Evolutionary conservation across 306 rosid species (phyloP), one percentile per base, ranked within the genome.

Genomic region (Lathyrus tuberosus): DNA sequence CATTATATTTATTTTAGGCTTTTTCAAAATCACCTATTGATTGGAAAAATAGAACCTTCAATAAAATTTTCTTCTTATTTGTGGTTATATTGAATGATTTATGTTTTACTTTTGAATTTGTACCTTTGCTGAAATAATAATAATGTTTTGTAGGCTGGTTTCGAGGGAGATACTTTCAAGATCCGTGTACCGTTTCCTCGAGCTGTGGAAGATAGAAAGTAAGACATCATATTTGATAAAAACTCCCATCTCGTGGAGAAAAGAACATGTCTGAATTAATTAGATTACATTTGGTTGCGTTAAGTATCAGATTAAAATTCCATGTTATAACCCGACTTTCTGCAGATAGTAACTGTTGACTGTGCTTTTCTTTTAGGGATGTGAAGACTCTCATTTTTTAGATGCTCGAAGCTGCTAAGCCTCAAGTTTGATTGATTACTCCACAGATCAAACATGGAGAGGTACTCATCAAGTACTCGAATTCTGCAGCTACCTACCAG

Each of bases 331-430:
- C 47, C 44, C 13, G 70, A 65, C 60, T 63, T 54, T 68, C 22
- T 35, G 72, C 74, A 47, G 48, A 62, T 2, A 44, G 4, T 42
- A 6, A 65, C 11, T 9, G 18, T 42, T 22, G 77, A 65, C 12
- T 54, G 46, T 59, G 46, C 59, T 65, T 38, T 81, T 69, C 67
- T 74, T 72, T 24, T 59, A 94, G 97, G 88, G 96, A 87, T 62
- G 92, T 94, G 65, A 94, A 94, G 91, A 94, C 86, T 67, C 90
- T 94, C 37, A 86, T 94, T 72, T 90, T 94, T 69, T 97, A 94
- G 85, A 94, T 94, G 98, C 92, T 94, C 72, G 90, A 87, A 70
- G 96, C 88, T 44, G 96, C 96, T 35, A 82, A 68, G 75, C 76
- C 90, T 70, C 80, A 80, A 62, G 79, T 0, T 73, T 76, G 69